These are phyloP conservation scores for Sinapis alba DNA, from an alignment of 441 rosid species.

Conservation along the genomic window DNA sequence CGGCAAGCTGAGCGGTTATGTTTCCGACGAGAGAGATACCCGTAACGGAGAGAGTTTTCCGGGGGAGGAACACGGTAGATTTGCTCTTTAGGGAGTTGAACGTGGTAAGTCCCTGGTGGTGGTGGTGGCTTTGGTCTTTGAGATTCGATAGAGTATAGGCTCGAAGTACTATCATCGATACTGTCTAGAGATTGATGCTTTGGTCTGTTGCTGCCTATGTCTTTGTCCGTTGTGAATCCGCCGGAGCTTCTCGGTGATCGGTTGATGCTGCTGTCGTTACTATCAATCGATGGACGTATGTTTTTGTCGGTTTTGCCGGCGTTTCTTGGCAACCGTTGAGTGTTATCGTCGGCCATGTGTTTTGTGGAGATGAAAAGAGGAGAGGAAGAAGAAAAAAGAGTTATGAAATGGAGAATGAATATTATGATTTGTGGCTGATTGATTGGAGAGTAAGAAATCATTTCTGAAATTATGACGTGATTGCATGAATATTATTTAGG, in stretches of 20 bases:
- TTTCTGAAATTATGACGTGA: slow-evolving; percentile 25
- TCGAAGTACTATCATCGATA: slow-evolving; percentile 2
- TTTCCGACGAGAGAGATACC: slow-evolving; percentile 45
- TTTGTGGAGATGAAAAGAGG: background rate
- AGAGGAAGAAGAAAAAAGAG: background rate
- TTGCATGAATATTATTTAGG: slow-evolving; percentile 12
- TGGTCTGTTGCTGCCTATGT: slow-evolving; percentile 1
- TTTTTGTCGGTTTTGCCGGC: background rate
- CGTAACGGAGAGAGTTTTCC: slow-evolving; percentile 59
- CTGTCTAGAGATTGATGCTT: background rate
- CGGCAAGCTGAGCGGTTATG: slow-evolving; percentile 38
- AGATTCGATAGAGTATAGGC: slow-evolving; percentile 31
- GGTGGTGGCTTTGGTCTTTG: slow-evolving; percentile 38
- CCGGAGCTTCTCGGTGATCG: slow-evolving; percentile 2
- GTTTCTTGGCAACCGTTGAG: background rate
- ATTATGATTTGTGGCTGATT: background rate
- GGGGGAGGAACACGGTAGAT: slow-evolving; percentile 80
- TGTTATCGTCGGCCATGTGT: slow-evolving; percentile 9
- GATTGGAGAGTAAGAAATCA: background rate
- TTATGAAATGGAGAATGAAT: background rate
- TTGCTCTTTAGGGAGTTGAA: slow-evolving; percentile 72
- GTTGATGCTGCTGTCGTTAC: background rate
- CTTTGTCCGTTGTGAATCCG: background rate
- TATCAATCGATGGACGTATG: background rate
- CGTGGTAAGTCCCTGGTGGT: slow-evolving; percentile 64